Percentiles rank a stretch among this genome's conserved stretches.
phyloP scores from a whole-genome alignment of 2,329 filamentous ascomycete species.

The Fusarium cicatricum region DNA sequence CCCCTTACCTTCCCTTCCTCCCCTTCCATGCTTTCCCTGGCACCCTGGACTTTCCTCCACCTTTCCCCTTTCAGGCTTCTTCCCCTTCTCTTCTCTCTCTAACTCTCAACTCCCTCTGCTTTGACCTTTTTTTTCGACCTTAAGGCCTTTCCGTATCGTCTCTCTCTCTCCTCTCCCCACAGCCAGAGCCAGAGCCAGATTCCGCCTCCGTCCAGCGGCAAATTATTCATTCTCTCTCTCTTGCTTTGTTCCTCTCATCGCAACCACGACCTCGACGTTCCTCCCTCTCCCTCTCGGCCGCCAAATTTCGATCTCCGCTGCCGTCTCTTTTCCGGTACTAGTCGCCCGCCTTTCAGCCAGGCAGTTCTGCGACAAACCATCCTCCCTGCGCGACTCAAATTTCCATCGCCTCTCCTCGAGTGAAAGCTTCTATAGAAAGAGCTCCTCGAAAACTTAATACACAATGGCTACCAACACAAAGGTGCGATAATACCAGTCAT shows the following conservation, averaged over 20 bases:
- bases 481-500: constrained; percentile 37
- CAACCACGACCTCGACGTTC: constrained; percentile 20
- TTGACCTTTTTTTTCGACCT: constrained; percentile 36
- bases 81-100: constrained; percentile 35
- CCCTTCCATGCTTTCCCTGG: constrained; percentile 27
- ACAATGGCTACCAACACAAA: constrained; percentile 50
- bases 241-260: constrained; percentile 30
- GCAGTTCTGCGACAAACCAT: constrained; percentile 28
- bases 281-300: constrained; percentile 7
- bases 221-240: constrained; percentile 29
- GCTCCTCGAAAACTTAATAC: constrained; percentile 32
- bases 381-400: constrained; percentile 30
- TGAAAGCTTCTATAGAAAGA: constrained; percentile 29
- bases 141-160: constrained; percentile 29
- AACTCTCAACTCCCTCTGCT: constrained; percentile 33
- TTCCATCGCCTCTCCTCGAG: constrained; percentile 18
- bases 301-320: constrained; percentile 9
- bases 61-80: constrained; percentile 35
- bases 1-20: too few species aligned
- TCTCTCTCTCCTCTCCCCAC: constrained; percentile 28
- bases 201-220: constrained; percentile 30
- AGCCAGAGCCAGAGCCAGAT: constrained; percentile 28
- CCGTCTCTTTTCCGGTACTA: constrained; percentile 11
- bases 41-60: constrained; percentile 10
- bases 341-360: constrained; percentile 23